Conservation (phyloP, 352 stramenopile species). For the Phytophthora citrophthora region DNA sequence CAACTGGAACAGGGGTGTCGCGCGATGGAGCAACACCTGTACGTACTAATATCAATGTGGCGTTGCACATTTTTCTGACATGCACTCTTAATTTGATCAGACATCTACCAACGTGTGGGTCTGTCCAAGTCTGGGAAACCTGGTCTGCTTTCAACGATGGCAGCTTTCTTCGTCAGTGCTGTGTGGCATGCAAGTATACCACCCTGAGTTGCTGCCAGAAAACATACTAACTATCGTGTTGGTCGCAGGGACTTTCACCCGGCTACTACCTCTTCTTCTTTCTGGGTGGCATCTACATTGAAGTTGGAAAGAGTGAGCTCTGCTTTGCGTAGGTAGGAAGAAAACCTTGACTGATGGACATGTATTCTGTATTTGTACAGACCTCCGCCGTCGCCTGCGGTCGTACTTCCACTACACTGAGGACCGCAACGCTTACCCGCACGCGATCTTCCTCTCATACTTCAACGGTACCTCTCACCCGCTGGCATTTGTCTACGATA, state of each 20-base stretch:
- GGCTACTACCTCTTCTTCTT: conserved; percentile 92
- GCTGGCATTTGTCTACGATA: conserved; percentile 82
- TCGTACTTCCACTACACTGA: conserved; percentile 89
- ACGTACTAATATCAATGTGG: conserved; percentile 12
- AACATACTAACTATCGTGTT: conserved; percentile 17
- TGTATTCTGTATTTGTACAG: conserved; percentile 26
- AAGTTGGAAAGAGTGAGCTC: conserved; percentile 82
- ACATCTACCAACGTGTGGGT: conserved; percentile 87
- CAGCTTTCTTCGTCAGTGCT: conserved; percentile 83
- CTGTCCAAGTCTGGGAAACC: conserved; percentile 84
- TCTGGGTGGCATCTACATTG: conserved; percentile 83
- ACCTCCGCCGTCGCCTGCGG: conserved; percentile 74
- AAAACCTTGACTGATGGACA: conserved; percentile 3
- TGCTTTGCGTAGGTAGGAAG: not conserved
- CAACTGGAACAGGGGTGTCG: conserved; percentile 91
- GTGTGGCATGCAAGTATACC: conserved; percentile 77
- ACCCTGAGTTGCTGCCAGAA: too few relatives aligned
- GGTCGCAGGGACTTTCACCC: conserved; percentile 75
- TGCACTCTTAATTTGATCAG: conserved; percentile 29
- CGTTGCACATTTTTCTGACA: not conserved
- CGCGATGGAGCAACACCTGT: conserved; percentile 89
- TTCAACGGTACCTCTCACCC: conserved; percentile 76
- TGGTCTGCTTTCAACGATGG: conserved; percentile 74
- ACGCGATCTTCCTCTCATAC: conserved; percentile 84
- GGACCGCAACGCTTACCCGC: conserved; percentile 76